Conservation (phyloP, 2,329 filamentous ascomycete genomes). For the Nectriaceae sp. region DNA sequence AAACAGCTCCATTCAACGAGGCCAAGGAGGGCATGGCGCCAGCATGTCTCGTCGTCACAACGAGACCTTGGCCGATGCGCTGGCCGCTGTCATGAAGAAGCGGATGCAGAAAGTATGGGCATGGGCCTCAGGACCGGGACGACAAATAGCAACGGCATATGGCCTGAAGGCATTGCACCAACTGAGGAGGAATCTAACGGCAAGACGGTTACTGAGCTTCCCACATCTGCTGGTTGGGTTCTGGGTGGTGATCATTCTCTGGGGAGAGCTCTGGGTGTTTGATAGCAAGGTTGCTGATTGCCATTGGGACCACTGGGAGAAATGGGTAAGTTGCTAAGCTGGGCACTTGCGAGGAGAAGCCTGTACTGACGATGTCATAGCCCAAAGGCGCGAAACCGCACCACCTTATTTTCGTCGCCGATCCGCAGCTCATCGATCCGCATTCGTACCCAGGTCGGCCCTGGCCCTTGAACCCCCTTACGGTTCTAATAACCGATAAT, state of each 20-base stretch:
- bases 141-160: constrained; percentile 35
- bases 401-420: constrained; percentile 80
- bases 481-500: constrained; percentile 73
- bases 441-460: constrained; percentile 89
- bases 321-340: constrained; percentile 79
- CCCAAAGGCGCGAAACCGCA: constrained; percentile 78
- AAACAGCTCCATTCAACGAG: too few species aligned
- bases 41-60: constrained; percentile 30
- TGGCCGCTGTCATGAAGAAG: constrained; percentile 22
- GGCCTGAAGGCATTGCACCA: constrained; percentile 30
- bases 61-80: constrained; percentile 23
- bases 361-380: constrained; percentile 45
- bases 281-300: constrained; percentile 70
- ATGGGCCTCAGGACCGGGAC: constrained; percentile 46
- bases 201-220: constrained; percentile 59
- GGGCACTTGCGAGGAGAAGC: not conserved
- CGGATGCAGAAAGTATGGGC: constrained; percentile 36
- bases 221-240: constrained; percentile 67
- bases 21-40: constrained; percentile 36
- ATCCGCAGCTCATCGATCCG: constrained; percentile 89
- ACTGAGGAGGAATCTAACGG: constrained; percentile 46
- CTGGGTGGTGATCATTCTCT: constrained; percentile 79
- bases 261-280: constrained; percentile 84
- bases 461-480: constrained; percentile 58
- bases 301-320: constrained; percentile 86